These are phyloP conservation scores for Cyberlindnera bimundalis DNA, from an alignment of 805 yeast species.

Conservation along the genomic window DNA sequence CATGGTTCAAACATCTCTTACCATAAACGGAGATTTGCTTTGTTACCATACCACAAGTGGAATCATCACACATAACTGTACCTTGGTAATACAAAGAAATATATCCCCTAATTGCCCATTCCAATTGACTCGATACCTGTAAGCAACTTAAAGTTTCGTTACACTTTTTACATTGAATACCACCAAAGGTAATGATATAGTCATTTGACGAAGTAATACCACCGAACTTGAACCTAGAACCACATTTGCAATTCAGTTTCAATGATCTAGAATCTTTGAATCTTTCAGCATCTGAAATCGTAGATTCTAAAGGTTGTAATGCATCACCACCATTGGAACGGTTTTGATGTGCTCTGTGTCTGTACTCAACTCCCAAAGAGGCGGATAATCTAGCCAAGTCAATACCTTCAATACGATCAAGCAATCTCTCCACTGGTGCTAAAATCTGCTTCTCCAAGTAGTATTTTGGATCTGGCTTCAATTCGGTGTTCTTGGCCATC, in stretches of 20 bases:
- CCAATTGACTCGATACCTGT: conserved; percentile 68
- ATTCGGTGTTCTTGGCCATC: conserved; percentile 43
- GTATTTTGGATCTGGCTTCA: conserved; percentile 69
- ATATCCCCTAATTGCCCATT: conserved; percentile 62
- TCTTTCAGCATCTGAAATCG: conserved; percentile 76
- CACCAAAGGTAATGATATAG: conserved; percentile 61
- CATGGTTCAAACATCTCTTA: conserved; percentile 62
- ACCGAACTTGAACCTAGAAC: conserved; percentile 57
- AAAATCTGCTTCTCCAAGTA: conserved; percentile 86
- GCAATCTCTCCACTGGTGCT: conserved; percentile 85
- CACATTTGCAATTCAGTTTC: conserved; percentile 60
- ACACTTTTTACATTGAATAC: conserved; percentile 69
- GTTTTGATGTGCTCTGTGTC: conserved; percentile 33
- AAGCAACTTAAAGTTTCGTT: conserved; percentile 46
- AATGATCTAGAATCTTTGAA: conserved; percentile 63
- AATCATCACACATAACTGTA: conserved; percentile 81
- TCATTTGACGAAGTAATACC: conserved; percentile 67
- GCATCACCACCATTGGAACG: conserved; percentile 31
- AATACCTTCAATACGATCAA: conserved; percentile 82
- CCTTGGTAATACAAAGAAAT: conserved; percentile 82
- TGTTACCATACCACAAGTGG: conserved; percentile 74
- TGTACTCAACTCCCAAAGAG: conserved; percentile 73
- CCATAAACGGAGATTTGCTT: conserved; percentile 90
- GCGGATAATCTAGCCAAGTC: conserved; percentile 77
- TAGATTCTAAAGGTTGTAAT: conserved; percentile 75